phyloP scores from a whole-genome alignment of 2,329 filamentous ascomycete genomes.

The Ophiocordyceps robertsii region DNA sequence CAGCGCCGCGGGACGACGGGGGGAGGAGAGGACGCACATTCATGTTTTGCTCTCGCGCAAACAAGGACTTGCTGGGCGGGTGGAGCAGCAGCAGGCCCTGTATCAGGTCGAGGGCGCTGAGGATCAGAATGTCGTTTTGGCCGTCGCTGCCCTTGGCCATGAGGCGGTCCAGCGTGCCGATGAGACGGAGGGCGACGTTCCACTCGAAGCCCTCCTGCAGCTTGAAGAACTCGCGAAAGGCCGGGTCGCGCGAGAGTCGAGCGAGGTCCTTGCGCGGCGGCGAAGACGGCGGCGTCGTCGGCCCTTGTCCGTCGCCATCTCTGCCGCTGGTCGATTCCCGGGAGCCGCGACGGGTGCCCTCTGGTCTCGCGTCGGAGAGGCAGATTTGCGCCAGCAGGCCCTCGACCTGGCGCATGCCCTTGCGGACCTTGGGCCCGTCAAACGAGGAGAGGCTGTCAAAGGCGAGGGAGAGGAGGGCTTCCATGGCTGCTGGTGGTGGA shows the following conservation, averaged over 20 bases:
- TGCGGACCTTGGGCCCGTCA: constrained; percentile 78
- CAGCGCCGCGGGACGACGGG: not conserved
- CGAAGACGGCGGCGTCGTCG: constrained; percentile 16
- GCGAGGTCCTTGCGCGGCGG: constrained; percentile 47
- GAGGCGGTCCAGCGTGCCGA: constrained; percentile 74
- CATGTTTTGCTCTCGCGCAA: constrained; percentile 86
- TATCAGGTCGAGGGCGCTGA: constrained; percentile 76
- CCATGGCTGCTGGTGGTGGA: constrained; percentile 52
- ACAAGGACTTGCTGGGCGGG: constrained; percentile 76
- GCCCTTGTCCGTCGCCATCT: constrained; percentile 4
- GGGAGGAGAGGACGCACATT: constrained; percentile 43
- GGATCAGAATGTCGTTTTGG: constrained; percentile 76
- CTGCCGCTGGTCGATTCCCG: not conserved
- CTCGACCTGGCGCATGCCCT: constrained; percentile 88
- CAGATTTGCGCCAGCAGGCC: constrained; percentile 90
- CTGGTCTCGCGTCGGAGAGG: constrained; percentile 37
- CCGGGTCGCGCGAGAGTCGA: constrained; percentile 67
- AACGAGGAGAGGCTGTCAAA: constrained; percentile 96
- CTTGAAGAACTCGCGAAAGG: constrained; percentile 92
- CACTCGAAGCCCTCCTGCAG: constrained; percentile 95
- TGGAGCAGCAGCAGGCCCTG: constrained; percentile 83
- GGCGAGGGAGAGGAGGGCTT: constrained; percentile 78
- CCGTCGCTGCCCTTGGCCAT: constrained; percentile 72
- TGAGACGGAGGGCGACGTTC: constrained; percentile 82
- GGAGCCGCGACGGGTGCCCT: not conserved